A percentile compares a stretch with the other conserved stretches of the same genome.
Conservation (phyloP, 176 grass and related monocot genomes). For the Zea luxurians region DNA sequence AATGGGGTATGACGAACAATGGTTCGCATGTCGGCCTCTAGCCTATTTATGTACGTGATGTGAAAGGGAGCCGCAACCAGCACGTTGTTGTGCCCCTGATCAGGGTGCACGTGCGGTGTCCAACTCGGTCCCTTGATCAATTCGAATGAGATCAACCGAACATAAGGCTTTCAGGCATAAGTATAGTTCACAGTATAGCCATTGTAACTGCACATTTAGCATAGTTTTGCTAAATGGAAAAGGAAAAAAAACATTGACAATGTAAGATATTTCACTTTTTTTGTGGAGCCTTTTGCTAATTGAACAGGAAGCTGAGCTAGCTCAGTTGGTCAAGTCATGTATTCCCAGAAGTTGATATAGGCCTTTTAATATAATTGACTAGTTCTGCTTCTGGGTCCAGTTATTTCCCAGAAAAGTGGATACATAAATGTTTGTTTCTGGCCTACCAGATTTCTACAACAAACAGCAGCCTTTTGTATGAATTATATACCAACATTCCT, state of each 20-base stretch:
- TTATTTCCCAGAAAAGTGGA: not conserved
- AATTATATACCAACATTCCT: not conserved
- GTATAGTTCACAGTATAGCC: not conserved
- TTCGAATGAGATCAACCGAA: too few species aligned
- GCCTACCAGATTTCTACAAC: not conserved
- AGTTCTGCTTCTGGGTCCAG: conserved; percentile 21
- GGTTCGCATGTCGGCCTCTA: too few species aligned
- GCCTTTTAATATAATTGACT: not conserved
- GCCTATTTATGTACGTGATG: too few species aligned
- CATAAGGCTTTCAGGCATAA: not conserved
- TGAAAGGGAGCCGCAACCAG: too few species aligned
- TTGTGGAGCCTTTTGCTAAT: conserved; percentile 8
- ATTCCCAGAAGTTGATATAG: not conserved
- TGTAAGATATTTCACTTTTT: conserved; percentile 5
- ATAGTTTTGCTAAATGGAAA: not conserved
- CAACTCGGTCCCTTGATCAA: too few species aligned
- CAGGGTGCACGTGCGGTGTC: too few species aligned
- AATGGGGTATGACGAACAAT: too few species aligned
- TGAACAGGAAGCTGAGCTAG: not conserved
- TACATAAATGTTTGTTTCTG: not conserved
- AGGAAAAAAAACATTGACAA: not conserved
- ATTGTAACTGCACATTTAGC: not conserved
- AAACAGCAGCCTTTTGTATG: conserved; percentile 15
- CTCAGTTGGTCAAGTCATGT: not conserved
- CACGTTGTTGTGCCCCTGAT: too few species aligned